These are phyloP conservation scores for Arctostaphylos glauca DNA, from an alignment of 148 eudicot species.

Conservation along the genomic window DNA sequence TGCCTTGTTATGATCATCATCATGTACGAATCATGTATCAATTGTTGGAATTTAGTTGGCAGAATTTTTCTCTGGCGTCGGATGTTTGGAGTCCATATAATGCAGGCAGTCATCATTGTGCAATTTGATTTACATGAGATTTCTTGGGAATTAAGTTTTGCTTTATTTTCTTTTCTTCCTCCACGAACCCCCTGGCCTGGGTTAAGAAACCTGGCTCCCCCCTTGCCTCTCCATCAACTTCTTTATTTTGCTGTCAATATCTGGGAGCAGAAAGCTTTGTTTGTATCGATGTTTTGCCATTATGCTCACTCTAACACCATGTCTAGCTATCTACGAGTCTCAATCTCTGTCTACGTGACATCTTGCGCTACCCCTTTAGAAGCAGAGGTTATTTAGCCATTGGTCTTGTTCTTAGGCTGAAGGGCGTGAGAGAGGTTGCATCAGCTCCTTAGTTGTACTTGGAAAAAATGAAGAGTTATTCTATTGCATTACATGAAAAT, in stretches of 20 bases:
- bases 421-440: neutral
- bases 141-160: neutral
- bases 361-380: neutral
- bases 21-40: neutral
- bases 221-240: neutral
- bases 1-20: neutral
- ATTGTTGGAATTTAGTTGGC: neutral
- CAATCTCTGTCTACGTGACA: neutral
- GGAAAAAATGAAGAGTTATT: no score
- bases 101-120: neutral
- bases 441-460: neutral
- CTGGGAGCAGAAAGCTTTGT: neutral
- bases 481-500: no score
- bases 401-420: neutral
- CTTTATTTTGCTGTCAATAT: neutral
- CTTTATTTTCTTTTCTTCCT: neutral
- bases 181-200: neutral
- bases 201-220: neutral
- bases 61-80: neutral
- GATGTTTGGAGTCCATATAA: constrained; percentile 2
- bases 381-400: neutral
- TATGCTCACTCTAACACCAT: neutral
- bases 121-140: neutral
- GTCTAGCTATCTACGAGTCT: neutral
- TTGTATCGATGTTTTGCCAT: neutral